Percentiles rank a stretch among this genome's conserved stretches.
Conservation (phyloP, 2,329 filamentous ascomycete genomes). For the Nemania diffusa region DNA sequence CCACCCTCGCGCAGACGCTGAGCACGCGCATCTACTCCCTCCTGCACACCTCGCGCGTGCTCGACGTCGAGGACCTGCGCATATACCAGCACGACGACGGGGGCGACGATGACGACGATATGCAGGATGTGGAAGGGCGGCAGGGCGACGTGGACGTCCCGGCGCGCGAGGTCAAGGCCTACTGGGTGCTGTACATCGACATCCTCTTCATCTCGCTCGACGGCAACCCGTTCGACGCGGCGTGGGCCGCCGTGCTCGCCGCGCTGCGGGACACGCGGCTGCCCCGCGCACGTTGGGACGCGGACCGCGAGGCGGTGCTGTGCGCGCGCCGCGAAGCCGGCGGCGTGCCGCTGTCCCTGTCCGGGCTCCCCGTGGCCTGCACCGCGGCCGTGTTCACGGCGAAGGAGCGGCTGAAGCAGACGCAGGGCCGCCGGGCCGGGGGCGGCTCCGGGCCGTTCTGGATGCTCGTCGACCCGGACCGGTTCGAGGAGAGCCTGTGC, state of each 20-base stretch:
- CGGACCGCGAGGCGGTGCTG: conserved; percentile 80
- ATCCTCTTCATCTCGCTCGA: conserved; percentile 94
- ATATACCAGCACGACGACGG: conserved; percentile 63
- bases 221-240: conserved; percentile 90
- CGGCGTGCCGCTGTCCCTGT: conserved; percentile 67
- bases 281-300: conserved; percentile 84
- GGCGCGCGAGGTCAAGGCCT: conserved; percentile 72
- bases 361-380: conserved; percentile 76
- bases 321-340: conserved; percentile 71
- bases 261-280: conserved; percentile 82
- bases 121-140: conserved; percentile 49
- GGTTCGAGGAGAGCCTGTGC: conserved; percentile 87
- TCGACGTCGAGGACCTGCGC: conserved; percentile 74
- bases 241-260: conserved; percentile 85
- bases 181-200: conserved; percentile 96
- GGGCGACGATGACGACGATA: conserved; percentile 42
- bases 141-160: conserved; percentile 39
- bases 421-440: conserved; percentile 52
- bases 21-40: conserved; percentile 82
- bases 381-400: conserved; percentile 83
- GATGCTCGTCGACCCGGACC: conserved; percentile 89
- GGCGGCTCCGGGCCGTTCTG: conserved; percentile 63
- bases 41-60: conserved; percentile 75
- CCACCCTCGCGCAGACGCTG: conserved; percentile 82
- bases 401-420: conserved; percentile 60